Evolutionary conservation across 306 rosid species (phyloP), one percentile per base, ranked within the genome.

Genomic region (Rosa persica): DNA sequence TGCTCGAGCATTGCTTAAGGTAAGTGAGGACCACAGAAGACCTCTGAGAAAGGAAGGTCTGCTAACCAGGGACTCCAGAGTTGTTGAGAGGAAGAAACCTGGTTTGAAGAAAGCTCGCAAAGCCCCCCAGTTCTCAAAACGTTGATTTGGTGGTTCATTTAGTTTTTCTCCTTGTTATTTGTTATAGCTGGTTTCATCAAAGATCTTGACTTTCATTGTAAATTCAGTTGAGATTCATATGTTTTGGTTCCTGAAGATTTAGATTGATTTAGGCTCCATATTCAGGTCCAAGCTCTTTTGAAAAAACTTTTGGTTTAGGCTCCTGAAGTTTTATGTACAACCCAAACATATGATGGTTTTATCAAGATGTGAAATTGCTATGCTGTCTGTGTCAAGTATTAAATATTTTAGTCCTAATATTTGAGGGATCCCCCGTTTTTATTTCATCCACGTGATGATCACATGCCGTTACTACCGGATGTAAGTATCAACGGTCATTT

Each of bases 31-130:
- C 80, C 96, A 95, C 79, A 87, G 98, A 80, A n/a, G 1, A 27
- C 97, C 98, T 73, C 84, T 93, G 79, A 90, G 86, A 83, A 88
- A 83, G 82, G 93, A 91, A 81, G 97, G 97, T 67, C 98, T 95
- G 81, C 88, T 94, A 81, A 94, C 98, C 43, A 92, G 98, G 80
- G 98, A 94, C 87, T 65, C 98, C 25, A 92, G 98, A 89, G 84
- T 90, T 27, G 98, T 95, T 81, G 98, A 95, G 89, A 91, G 98
- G 91, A 95, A 95, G 96, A 95, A 95, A 82, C 78, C 83, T 46
- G 98, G 98, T 87, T 91, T 95, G 73, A 86, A 93, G 91, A 95
- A 95, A 87, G 98, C 98, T 77, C 98, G 98, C 27, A 93, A 95
- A 91, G 98, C 98, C 25, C 98, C 98, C 34, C 98, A 95, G 77